Evolutionary conservation across 2,329 filamentous ascomycete genomes (phyloP), one percentile per base, ranked within the genome.

Genomic region (Beauveria scarabaeidicola): DNA sequence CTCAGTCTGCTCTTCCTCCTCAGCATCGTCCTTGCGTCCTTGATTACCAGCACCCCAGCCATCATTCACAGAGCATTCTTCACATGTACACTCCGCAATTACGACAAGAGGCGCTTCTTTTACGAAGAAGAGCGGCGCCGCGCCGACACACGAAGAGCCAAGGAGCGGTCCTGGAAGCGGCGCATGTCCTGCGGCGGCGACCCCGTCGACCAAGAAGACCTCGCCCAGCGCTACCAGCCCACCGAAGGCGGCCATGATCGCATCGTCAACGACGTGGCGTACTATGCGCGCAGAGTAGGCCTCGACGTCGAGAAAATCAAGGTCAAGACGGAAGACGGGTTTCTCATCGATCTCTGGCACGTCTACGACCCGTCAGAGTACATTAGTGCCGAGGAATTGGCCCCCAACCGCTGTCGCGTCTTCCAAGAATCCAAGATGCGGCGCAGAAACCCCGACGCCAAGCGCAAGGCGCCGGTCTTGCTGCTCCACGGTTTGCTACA

Each of bases 301-400:
- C 80, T 97, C 1, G 91, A 97, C 62, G 83, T 91, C 25, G 92
- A 97, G 68, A 82, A 82, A 10, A 90, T 91, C 67, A 80, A 89
- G 53, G 91, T 97, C 0, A 88, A 96, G 71, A 97, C 93, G 0
- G 92, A 97, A 70, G 93, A 97, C 67, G 92, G 92, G 1, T 97
- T 96, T 69, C 84, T 97, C 50, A 88, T 97, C 63, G 85, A 89
- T 23, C 78, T 97, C 1, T 96, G 90, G 87, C 93, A 97, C 70
- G 80, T 97, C 27, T 96, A 90, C 70, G 88, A 96, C 63, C 93
- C 93, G 0, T 82, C 80, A 52, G 88, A 93, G 61, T 87, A 91
- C 68, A 77, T 75, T 7, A 36, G 8, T 11, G 53, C 0, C 78
- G 80, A 1, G 71, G 81, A 5, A 70, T 77, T 1, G 72, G 77